Base-by-base conservation (phyloP, 495 filamentous ascomycete genomes). In the Aspergillus carlsbadensis region DNA sequence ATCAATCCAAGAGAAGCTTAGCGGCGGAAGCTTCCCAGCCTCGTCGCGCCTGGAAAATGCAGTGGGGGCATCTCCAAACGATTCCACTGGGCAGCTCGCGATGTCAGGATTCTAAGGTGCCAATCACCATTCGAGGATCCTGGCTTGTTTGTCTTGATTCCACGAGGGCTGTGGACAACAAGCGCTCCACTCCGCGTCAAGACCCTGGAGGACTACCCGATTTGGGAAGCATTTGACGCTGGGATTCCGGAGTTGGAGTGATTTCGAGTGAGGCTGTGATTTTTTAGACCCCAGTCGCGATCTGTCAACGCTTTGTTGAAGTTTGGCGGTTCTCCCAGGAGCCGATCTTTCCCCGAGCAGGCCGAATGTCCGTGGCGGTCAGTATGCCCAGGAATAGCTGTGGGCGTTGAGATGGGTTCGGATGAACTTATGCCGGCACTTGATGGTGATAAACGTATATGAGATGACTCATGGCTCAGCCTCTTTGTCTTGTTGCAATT, bases 171-270 rank as follows among this genome's bases (percentile, higher is more conserved):
- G 21, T 29, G 22, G 11, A 29, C 26, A 45, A 21, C 42, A 45
- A 45, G 21, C 10, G 6, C 26, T 45, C 22, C 10, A 29, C 26
- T 33, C 5, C 6, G n/a, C 4, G 44, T 29, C 7, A 14, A 26
- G 24, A 29, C n/a, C 17, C 44, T 47, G 44, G 44, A 47, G 29
- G 13, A 34, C 24, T 4, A 5, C 44, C 44, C 26, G 5, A 34
- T 47, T 47, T 17, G 44, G 44, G 44, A 47, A 47, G n/a, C 44
- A 47, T 47, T 47, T 34, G 44, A 47, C 44, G 44, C 44, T 29
- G 26, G 26, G 8, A 29, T 29, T 29, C 26, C 26, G 26, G 8
- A 8, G 8, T 8, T n/a, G n/a, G n/a, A n/a, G n/a, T n/a, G 21
- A 31, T 37, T 13, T 37, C 24, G 33, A 15, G 21, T 29, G 42